These are phyloP conservation scores for Exophiala xenobiotica DNA, from an alignment of 2,329 filamentous ascomycete genomes.

Conservation along the genomic window DNA sequence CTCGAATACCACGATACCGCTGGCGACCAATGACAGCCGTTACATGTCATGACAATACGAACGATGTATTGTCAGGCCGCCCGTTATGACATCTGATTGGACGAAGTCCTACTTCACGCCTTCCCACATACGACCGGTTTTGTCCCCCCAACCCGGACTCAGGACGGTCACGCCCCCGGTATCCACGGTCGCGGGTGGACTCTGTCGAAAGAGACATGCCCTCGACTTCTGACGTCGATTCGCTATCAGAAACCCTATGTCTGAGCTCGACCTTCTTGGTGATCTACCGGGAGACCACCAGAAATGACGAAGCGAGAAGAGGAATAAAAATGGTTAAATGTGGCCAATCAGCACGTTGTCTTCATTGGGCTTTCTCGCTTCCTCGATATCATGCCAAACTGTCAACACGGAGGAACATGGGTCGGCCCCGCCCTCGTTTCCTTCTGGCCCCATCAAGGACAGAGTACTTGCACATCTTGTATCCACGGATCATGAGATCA, in stretches of 20 bases:
- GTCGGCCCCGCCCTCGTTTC: constrained; percentile 27
- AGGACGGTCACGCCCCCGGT: constrained; percentile 6
- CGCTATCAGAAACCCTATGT: constrained; percentile 6
- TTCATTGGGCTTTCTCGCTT: constrained; percentile 13
- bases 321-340: constrained; percentile 7
- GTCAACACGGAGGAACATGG: constrained; percentile 20
- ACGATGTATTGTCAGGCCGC: constrained; percentile 18
- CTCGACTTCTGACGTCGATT: constrained; percentile 13
- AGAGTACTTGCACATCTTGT: background rate
- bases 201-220: constrained; percentile 7
- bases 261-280: constrained; percentile 14
- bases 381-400: constrained; percentile 6
- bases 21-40: constrained; percentile 19
- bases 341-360: constrained; percentile 16
- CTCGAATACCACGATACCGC: constrained; percentile 4
- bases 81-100: constrained; percentile 17
- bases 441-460: constrained; percentile 9
- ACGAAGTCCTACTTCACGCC: constrained; percentile 7
- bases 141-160: constrained; percentile 12
- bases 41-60: constrained; percentile 25
- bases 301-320: constrained; percentile 2
- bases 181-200: constrained; percentile 11
- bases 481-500: background rate
- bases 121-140: constrained; percentile 18
- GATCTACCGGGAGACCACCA: constrained; percentile 13